Percentiles rank a stretch among this genome's conserved stretches.
phyloP scores from a whole-genome alignment of 1,139 yeast species.

The Pneumocystis canis region DNA sequence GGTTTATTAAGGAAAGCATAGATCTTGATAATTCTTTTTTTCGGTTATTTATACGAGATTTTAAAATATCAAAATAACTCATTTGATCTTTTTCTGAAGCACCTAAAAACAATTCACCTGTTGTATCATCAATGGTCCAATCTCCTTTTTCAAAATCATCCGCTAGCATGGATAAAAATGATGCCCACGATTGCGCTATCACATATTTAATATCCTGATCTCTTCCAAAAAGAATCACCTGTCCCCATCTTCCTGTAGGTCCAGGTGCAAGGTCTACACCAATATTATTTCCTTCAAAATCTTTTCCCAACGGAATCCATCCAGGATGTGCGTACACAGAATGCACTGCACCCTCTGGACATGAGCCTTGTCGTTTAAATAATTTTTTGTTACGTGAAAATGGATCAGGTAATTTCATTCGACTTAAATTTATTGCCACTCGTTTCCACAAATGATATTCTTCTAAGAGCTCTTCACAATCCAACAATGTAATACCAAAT shows the following conservation, averaged over 20 bases:
- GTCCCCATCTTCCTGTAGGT: constrained; percentile 59
- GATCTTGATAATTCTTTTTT: neutral
- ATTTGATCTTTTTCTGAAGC: neutral
- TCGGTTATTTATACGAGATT: neutral
- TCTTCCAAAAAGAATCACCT: constrained; percentile 74
- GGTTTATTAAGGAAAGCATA: neutral
- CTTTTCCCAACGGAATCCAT: constrained; percentile 86
- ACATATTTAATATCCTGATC: constrained; percentile 75
- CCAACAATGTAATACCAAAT: constrained; percentile 56
- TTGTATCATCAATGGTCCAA: constrained; percentile 46
- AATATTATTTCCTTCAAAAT: constrained; percentile 75
- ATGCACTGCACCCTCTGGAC: constrained; percentile 62
- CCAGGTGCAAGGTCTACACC: constrained; percentile 86
- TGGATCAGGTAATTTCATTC: constrained; percentile 5
- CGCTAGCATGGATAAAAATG: constrained; percentile 62
- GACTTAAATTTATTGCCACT: constrained; percentile 31
- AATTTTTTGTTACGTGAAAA: constrained; percentile 7
- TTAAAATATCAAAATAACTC: constrained; percentile 1
- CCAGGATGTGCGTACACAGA: constrained; percentile 65
- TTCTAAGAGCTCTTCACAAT: constrained; percentile 53
- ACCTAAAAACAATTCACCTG: constrained; percentile 5
- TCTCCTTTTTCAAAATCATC: constrained; percentile 71
- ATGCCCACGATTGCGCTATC: constrained; percentile 73
- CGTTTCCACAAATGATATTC: constrained; percentile 63
- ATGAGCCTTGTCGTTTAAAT: constrained; percentile 38